These are phyloP conservation scores for Noccaea caerulescens DNA, from an alignment of 345 rosid genomes.

Conservation along the genomic window DNA sequence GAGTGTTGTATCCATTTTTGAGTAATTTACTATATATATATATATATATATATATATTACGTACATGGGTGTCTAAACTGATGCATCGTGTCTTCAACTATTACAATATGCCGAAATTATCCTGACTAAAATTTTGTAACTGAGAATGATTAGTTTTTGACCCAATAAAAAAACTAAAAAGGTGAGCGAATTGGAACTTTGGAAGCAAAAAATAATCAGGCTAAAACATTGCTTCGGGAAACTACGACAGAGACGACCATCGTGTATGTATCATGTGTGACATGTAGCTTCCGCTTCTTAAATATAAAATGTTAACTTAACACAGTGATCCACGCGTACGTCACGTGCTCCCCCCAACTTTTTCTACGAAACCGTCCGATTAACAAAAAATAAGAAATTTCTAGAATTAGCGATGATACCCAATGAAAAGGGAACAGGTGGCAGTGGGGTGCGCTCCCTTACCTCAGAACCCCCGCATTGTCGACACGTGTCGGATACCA, in stretches of 20 bases:
- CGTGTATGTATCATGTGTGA: too few species aligned
- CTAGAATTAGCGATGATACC: not conserved
- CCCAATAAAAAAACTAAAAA: too few species aligned
- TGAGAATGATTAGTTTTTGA: not conserved
- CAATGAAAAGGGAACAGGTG: conserved; percentile 23
- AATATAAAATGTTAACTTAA: too few species aligned
- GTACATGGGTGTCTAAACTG: conserved; percentile 11
- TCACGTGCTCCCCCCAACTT: not conserved
- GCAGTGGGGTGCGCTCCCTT: not conserved
- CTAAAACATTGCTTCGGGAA: too few species aligned
- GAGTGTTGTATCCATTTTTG: conserved; percentile 6
- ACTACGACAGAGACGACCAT: too few species aligned
- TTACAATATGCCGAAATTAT: not conserved
- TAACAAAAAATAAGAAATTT: not conserved
- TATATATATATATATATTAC: too few species aligned
- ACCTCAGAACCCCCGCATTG: conserved; percentile 5
- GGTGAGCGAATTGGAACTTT: too few species aligned
- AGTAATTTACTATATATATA: not conserved
- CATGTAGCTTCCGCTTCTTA: too few species aligned
- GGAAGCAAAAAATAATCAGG: too few species aligned
- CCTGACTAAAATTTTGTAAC: not conserved
- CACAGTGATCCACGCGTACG: not conserved
- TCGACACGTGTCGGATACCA: conserved; percentile 18
- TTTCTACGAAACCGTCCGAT: conserved; percentile 1
- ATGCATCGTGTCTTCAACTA: conserved; percentile 17